Evolutionary conservation across 306 rosid genomes (phyloP).

Genomic region (Abrus pulchellus): DNA sequence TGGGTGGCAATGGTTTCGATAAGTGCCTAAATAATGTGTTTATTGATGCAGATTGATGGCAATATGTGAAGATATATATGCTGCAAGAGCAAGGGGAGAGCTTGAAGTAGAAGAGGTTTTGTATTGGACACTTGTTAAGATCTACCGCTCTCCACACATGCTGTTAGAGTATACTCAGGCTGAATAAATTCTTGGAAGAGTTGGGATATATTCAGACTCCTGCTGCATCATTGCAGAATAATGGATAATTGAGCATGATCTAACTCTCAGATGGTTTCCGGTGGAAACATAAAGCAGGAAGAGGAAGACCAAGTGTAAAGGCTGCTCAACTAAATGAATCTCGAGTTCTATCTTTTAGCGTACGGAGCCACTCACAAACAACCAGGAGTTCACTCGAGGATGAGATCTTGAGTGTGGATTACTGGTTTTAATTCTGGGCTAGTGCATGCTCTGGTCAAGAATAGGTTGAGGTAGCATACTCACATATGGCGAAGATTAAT

Average conservation of each 20-base stretch:
- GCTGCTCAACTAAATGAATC: conserved; percentile 32
- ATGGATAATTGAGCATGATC: conserved; percentile 23
- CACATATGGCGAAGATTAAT: background rate
- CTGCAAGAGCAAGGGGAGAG: conserved; percentile 95
- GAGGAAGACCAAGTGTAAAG: conserved; percentile 31
- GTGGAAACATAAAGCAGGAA: conserved; percentile 36
- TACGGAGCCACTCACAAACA: conserved; percentile 12
- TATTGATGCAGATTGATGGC: conserved; percentile 76
- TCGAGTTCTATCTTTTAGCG: conserved; percentile 16
- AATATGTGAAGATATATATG: conserved; percentile 90
- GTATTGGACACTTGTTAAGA: conserved; percentile 92
- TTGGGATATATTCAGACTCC: conserved; percentile 18
- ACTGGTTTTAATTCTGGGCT: conserved; percentile 33
- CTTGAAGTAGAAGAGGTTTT: conserved; percentile 91
- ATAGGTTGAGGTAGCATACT: conserved; percentile 1
- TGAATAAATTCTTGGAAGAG: conserved; percentile 55
- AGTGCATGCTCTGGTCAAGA: conserved; percentile 29
- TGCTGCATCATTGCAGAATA: background rate
- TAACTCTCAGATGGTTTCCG: conserved; percentile 15
- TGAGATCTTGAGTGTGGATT: conserved; percentile 25
- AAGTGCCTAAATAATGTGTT: conserved; percentile 35
- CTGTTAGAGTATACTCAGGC: conserved; percentile 84
- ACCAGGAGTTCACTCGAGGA: conserved; percentile 18
- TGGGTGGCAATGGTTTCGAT: conserved; percentile 2
- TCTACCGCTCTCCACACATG: conserved; percentile 95